Percentiles rank a stretch among this genome's conserved stretches.
These are phyloP conservation scores for Pythium utonaiense DNA, from an alignment of 352 stramenopile genomes.

Conservation along the genomic window DNA sequence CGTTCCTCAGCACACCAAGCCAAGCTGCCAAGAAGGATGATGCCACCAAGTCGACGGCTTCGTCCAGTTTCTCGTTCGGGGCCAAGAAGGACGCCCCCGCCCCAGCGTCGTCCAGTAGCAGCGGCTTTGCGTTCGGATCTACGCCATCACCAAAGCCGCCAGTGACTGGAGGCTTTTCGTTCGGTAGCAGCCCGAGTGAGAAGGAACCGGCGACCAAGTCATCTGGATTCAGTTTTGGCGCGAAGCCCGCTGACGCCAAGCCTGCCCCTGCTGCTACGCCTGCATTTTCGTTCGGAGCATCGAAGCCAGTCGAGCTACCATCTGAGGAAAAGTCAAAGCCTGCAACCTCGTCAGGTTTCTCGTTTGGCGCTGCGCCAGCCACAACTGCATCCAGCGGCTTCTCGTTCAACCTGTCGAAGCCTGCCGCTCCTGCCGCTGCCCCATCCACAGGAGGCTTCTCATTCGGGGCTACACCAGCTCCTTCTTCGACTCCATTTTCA, in stretches of 20 bases:
- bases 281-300: conserved; percentile 26
- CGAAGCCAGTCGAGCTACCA: neutral
- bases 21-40: conserved; percentile 6
- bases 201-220: conserved; percentile 4
- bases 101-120: neutral
- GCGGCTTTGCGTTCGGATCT: neutral
- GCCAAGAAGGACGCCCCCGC: conserved; percentile 17
- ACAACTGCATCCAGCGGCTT: conserved; percentile 25
- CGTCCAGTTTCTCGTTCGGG: conserved; percentile 24
- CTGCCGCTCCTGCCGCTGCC: neutral
- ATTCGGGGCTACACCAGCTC: conserved; percentile 9
- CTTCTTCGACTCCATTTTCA: conserved; percentile 11
- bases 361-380: conserved; percentile 34
- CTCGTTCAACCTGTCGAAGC: conserved; percentile 30
- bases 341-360: conserved; percentile 33
- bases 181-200: conserved; percentile 19
- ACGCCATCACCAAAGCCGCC: conserved; percentile 1
- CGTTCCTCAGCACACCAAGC: conserved; percentile 10
- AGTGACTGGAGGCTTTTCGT: conserved; percentile 23
- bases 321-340: conserved; percentile 1
- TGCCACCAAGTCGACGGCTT: conserved; percentile 4
- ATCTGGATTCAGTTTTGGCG: conserved; percentile 14
- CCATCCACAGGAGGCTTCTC: conserved; percentile 13
- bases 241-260: conserved; percentile 29
- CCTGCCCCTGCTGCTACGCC: conserved; percentile 16